Evolutionary conservation across 2,329 filamentous ascomycete species (phyloP), one percentile per base, ranked within the genome.

Genomic region (Ophiostoma quercus): DNA sequence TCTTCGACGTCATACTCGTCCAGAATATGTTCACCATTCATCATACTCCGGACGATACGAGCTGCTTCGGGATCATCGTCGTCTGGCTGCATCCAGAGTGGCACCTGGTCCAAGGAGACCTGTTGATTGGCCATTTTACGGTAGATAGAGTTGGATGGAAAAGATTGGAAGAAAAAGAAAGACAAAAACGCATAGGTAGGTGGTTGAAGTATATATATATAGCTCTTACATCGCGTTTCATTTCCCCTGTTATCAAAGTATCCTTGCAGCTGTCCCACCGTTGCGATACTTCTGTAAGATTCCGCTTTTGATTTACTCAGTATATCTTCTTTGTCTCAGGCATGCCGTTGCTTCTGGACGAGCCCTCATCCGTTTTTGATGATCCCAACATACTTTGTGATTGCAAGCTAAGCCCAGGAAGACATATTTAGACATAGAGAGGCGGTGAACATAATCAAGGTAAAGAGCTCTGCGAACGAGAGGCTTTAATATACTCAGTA

Each of bases 31-130:
- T 66, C 62, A 16, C 62, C 65, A 12, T n/a, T n/a, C n/a, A 32
- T 16, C 37, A 66, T 66, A 22, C 39, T 25, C n/a, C 6, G 37
- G 39, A 66, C 65, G 11, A 47, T 65, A 12, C 62, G 32, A 22
- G 62, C 62, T 2, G 62, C 62, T n/a, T 39, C 34, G 6, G 5
- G 11, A 22, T 66, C 65, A 39, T 47, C 65, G 11, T 66, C 65
- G 39, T 66, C 65, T 3, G 65, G 65, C 65, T 66, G 65, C 65
- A 66, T 22, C 65, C 65, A 66, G 65, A 47, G 37, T 3, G 65
- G 65, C n/a, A 66, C 39, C 4, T 29, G 29, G 2, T 16, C 39
- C 2, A 25, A 62, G 14, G 25, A 16, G 25, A n/a, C n/a, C 51
- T 57, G 51, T 34, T 66, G 41, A 22, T 22, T 47, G 39, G 65